phyloP scores from a whole-genome alignment of 2,329 filamentous ascomycete species.

The Diaporthe ilicicola region DNA sequence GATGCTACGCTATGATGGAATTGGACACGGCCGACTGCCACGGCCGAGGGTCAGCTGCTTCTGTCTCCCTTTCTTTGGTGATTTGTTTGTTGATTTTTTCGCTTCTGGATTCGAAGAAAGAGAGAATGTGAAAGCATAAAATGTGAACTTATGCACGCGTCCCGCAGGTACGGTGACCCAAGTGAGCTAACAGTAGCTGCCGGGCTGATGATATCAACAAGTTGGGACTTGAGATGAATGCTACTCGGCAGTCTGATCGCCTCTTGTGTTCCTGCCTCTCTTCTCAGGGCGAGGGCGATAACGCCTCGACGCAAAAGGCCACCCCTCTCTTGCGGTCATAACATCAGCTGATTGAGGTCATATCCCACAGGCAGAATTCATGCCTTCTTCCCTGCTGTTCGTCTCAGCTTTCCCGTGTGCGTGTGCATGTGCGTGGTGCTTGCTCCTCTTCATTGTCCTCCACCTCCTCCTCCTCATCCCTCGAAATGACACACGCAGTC shows the following conservation, averaged over 20 bases:
- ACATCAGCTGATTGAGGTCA: conserved; percentile 18
- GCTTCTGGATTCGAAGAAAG: not conserved
- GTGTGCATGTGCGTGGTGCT: not conserved
- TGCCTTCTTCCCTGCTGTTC: conserved; percentile 14
- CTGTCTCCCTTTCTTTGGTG: not conserved
- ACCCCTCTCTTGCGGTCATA: not conserved
- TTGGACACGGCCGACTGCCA: conserved; percentile 5
- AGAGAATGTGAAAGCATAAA: not conserved
- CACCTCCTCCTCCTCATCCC: not conserved
- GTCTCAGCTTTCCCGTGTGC: conserved; percentile 2
- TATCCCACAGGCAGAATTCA: conserved; percentile 15
- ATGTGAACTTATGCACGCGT: not conserved
- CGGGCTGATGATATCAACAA: not conserved
- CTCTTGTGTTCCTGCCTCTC: not conserved
- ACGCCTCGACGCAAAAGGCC: no score
- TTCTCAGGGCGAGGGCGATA: not conserved
- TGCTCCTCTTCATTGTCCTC: not conserved
- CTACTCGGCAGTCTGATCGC: conserved; percentile 13
- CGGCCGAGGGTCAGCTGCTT: conserved; percentile 11
- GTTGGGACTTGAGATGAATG: conserved; percentile 3
- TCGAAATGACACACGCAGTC: not conserved
- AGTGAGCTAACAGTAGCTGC: no score
- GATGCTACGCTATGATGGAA: conserved; percentile 15
- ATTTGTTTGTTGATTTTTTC: not conserved
- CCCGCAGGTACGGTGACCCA: not conserved